These are phyloP conservation scores for Beauveria australis DNA, from an alignment of 2,329 filamentous ascomycete genomes.

Conservation along the genomic window DNA sequence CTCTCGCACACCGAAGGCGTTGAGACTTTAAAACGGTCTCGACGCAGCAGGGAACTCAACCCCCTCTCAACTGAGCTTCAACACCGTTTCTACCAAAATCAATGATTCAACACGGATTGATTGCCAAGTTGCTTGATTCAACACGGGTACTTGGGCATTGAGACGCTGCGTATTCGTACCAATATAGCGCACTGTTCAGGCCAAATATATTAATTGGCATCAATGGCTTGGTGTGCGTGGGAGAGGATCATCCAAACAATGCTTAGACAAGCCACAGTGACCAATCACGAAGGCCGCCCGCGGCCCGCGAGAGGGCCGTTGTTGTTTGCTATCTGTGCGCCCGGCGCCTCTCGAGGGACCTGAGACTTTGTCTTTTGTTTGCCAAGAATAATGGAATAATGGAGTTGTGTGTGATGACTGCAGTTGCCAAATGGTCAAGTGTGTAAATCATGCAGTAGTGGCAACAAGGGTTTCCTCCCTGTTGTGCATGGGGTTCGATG, in stretches of 20 bases:
- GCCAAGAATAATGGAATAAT: neutral
- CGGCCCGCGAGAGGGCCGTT: neutral
- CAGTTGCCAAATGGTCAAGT: too few relatives aligned
- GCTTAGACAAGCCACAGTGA: neutral
- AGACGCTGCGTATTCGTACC: too few relatives aligned
- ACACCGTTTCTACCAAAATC: neutral
- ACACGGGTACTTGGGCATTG: too few relatives aligned
- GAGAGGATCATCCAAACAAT: neutral
- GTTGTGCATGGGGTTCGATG: too few relatives aligned
- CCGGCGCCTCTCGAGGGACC: neutral
- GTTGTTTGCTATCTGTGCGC: constrained; percentile 5
- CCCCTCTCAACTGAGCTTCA: neutral
- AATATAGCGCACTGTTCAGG: too few relatives aligned
- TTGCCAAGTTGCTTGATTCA: too few relatives aligned
- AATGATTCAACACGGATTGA: too few relatives aligned
- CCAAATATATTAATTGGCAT: too few relatives aligned
- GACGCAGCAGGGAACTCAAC: neutral
- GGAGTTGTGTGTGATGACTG: neutral
- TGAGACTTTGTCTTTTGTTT: neutral
- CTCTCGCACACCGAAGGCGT: neutral
- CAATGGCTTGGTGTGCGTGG: too few relatives aligned
- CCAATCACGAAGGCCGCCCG: neutral
- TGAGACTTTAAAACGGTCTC: neutral
- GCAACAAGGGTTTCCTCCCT: neutral
- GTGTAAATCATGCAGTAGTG: neutral